Conservation (phyloP, 768 basidiomycete genomes). For the Daedalea quercina region DNA sequence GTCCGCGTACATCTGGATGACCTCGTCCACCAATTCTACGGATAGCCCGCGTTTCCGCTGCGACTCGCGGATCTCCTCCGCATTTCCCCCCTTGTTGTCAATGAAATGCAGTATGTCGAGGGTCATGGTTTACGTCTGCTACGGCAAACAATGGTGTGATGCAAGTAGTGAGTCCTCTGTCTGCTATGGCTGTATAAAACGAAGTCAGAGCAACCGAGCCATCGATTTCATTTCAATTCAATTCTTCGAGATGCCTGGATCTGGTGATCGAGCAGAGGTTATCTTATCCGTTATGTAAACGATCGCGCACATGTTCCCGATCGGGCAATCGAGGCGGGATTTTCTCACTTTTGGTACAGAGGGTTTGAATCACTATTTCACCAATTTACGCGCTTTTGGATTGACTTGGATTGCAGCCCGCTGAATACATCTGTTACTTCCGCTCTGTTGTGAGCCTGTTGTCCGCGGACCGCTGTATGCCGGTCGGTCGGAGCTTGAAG, state of each 20-base stretch:
- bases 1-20: slow-evolving; percentile 84
- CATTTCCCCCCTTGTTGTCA: slow-evolving; percentile 86
- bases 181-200: background rate
- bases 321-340: background rate
- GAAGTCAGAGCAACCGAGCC: background rate
- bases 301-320: background rate
- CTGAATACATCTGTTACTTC: no score
- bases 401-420: no score
- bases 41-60: slow-evolving; percentile 87
- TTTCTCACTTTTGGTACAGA: background rate
- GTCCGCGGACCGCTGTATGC: background rate
- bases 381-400: no score
- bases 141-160: background rate
- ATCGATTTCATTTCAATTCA: background rate
- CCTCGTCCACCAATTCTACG: slow-evolving; percentile 90
- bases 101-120: slow-evolving; percentile 78
- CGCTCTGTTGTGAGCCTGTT: no score
- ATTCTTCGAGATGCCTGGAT: background rate
- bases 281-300: background rate
- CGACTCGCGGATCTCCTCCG: slow-evolving; percentile 84
- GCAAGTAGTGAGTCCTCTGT: background rate
- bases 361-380: no score
- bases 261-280: background rate
- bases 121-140: slow-evolving; percentile 46
- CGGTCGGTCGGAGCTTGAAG: background rate